Base-by-base conservation (phyloP, 1,284 basidiomycete species). In the Sphagnurus paluster region DNA sequence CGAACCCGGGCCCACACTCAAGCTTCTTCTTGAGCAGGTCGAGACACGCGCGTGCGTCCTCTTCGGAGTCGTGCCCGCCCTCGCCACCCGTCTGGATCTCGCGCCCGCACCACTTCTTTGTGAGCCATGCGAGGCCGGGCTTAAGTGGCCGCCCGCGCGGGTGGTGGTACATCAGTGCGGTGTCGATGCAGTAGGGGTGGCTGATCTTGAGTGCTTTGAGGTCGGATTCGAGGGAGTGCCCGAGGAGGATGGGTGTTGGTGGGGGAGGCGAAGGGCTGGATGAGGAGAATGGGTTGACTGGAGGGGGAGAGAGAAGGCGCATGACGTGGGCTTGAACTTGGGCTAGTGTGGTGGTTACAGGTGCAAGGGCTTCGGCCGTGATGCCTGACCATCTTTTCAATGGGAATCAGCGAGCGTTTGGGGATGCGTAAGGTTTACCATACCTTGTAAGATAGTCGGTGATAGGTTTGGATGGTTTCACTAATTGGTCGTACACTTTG, bases 191-290 rank as follows among this genome's bases (percentile, higher is more conserved):
- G 35, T 80, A 70, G 0, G 92, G 84, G 58, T 96, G 89, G 49
- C 82, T 79, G 32, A 96, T 78, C 56, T 88, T 89, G 46, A 98
- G 77, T 0, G 89, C 89, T 53, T 80, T 82, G 25, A 97, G 76
- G 62, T 97, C 93, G 23, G 88, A 93, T 69, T 96, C 93, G 39
- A 97, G 80, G 2, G 92, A 95, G 64, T 97, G 94, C 0, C 94
- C 94, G n/a, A 97, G 72, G 13, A 97, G 82, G 57, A 95, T 87
- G 1, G 92, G 90, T 0, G 84, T 85, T 0, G 82, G 79, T 1
- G 74, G 75, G n/a, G 62, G 52, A 5, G 60, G 55, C 11, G 60
- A 40, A 25, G 58, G 19, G 23, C 43, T 68, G 33, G 58, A 60
- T 41, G 56, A 54, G 7, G 61, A 71, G 63, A 72, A 55, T 56